Evolutionary conservation across 371 early-diverging fungal species (phyloP).

Genomic region (Lichtheimia hyalospora): DNA sequence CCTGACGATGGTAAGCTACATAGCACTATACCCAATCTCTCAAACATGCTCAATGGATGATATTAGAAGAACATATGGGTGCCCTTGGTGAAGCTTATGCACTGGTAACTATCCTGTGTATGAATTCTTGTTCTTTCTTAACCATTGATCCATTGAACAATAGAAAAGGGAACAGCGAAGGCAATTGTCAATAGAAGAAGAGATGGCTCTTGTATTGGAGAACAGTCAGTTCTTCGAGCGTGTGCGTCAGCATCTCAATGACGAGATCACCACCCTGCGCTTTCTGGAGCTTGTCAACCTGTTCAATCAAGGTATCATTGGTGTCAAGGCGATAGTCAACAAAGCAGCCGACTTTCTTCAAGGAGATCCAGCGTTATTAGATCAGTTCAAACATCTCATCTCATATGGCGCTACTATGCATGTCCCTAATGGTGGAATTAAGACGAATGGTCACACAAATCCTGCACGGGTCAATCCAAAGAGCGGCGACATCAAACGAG

Average conservation of each 20-base stretch:
- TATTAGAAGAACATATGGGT: not conserved
- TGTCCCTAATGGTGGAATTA: not conserved
- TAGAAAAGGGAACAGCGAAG: slow-evolving; percentile 2
- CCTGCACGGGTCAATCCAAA: not conserved
- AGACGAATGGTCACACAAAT: not conserved
- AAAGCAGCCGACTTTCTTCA: slow-evolving; percentile 79
- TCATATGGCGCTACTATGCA: slow-evolving; percentile 67
- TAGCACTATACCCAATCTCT: not conserved
- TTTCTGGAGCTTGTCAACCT: slow-evolving; percentile 96
- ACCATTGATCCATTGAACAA: not conserved
- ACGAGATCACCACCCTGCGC: slow-evolving; percentile 83
- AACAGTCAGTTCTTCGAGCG: slow-evolving; percentile 78
- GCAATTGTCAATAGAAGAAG: not conserved
- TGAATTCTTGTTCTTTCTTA: not conserved
- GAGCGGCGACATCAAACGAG: not conserved
- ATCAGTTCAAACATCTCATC: slow-evolving; percentile 91
- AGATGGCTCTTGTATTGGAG: slow-evolving; percentile 6
- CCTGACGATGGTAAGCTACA: not conserved
- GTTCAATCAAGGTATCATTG: slow-evolving; percentile 94
- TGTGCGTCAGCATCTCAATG: slow-evolving; percentile 76
- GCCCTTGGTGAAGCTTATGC: not conserved
- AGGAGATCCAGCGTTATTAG: slow-evolving; percentile 73
- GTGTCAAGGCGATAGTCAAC: slow-evolving; percentile 76
- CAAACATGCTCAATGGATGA: not conserved
- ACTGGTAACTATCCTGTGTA: not conserved